Evolutionary conservation across 2,329 filamentous ascomycete species (phyloP), one percentile per base, ranked within the genome.

Genomic region (Fusarium oxysporum): DNA sequence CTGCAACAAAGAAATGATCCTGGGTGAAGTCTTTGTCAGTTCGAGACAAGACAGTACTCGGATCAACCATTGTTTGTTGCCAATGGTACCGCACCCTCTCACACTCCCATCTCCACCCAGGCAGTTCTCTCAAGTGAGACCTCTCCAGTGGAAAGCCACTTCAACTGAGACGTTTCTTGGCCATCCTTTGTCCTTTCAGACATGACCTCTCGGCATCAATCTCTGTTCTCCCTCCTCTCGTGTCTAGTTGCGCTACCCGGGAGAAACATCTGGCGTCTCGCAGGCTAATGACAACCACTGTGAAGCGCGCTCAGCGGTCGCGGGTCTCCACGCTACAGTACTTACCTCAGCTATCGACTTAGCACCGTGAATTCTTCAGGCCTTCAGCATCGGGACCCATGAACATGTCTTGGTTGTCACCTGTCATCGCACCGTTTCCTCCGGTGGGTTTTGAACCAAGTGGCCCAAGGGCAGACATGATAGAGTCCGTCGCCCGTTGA

Each of bases 401-500:
- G 58, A 32, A 60, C 60, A 72, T 74, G 68, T 74, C 68, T 74
- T 54, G 60, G 60, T 64, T 70, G 60, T 23, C 40, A 67, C 43
- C 62, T 62, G 71, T 66, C 68, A 72, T 62, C 41, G 38, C 55
- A 64, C 62, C 50, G 37, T 60, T 56, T 48, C 44, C 55, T 57
- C 40, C 30, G 44, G 40, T 53, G 23, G 14, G 38, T 35, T 30
- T 51, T 37, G 30, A 48, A 33, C 45, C 55, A 60, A 48, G 54
- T 33, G 51, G 51, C 28, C 28, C 33, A 58, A 65, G 59, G 67
- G 59, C 47, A 65, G 62, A 56, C 21, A 48, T 25, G 38, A 60
- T n/a, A 23, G 38, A 73, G 70, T 45, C 56, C 57, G 38, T 57
- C 54, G 58, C 56, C 57, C 62, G 62, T 73, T 68, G 57, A 67